phyloP scores from a whole-genome alignment of 768 basidiomycete species.

The Amanita pseudoporphyria region DNA sequence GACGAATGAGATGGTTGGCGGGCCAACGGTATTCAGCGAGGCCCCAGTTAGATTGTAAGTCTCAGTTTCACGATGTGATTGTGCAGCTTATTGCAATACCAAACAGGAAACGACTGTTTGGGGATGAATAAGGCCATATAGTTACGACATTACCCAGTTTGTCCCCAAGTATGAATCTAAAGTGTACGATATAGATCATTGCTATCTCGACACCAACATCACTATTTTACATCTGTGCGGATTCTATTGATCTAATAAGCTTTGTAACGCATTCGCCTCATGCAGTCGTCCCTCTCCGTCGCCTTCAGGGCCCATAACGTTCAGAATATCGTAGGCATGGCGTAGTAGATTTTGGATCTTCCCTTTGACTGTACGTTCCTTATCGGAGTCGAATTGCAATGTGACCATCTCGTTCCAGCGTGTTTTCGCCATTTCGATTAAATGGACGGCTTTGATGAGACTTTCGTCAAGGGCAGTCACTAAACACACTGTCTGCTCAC shows the following conservation, averaged over 20 bases:
- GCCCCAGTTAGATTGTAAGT: constrained; percentile 65
- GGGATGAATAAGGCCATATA: constrained; percentile 27
- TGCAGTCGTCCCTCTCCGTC: constrained; percentile 50
- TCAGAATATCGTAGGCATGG: constrained; percentile 31
- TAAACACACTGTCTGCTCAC: constrained; percentile 26
- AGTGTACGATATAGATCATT: constrained; percentile 6
- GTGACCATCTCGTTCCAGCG: constrained; percentile 56
- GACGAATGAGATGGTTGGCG: constrained; percentile 81
- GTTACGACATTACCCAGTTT: background rate
- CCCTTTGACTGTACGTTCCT: constrained; percentile 16
- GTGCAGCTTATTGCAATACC: constrained; percentile 1
- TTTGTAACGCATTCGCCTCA: constrained; percentile 38
- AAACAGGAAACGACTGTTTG: constrained; percentile 56
- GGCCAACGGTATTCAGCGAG: constrained; percentile 60
- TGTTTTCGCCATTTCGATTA: constrained; percentile 68
- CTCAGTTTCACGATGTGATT: background rate
- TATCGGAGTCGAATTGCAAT: constrained; percentile 13
- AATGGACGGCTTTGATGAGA: constrained; percentile 50
- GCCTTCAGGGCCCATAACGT: constrained; percentile 50
- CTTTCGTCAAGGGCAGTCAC: background rate
- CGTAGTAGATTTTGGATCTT: constrained; percentile 27
- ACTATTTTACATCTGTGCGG: no score
- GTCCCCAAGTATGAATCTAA: background rate
- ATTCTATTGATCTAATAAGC: background rate
- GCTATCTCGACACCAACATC: background rate